A percentile compares a stretch with the other conserved stretches of the same genome.
These are phyloP conservation scores for Trametes pubescens DNA, from an alignment of 1,284 basidiomycete genomes.

Conservation along the genomic window DNA sequence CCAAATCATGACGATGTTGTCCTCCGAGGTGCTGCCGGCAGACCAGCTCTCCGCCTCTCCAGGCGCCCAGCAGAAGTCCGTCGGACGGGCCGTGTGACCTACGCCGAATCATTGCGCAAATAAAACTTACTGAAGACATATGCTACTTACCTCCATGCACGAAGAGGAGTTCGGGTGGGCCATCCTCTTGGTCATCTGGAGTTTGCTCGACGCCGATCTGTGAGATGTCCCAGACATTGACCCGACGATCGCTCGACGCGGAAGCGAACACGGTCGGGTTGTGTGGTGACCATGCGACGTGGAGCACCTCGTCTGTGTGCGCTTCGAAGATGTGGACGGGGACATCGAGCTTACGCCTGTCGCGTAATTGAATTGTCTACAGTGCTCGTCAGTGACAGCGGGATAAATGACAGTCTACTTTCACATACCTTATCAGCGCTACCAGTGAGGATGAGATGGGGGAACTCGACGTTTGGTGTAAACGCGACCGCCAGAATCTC, in stretches of 20 bases:
- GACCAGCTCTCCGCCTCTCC: constrained; percentile 81
- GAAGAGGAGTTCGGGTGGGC: constrained; percentile 93
- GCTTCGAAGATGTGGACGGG: constrained; percentile 93
- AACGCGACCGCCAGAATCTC: constrained; percentile 95
- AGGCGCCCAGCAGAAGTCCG: constrained; percentile 88
- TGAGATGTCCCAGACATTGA: constrained; percentile 96
- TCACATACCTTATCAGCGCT: constrained; percentile 87
- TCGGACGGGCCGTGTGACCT: constrained; percentile 84
- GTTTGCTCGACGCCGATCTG: constrained; percentile 96
- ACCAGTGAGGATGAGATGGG: constrained; percentile 88
- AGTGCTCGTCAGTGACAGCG: not conserved
- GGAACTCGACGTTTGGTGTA: constrained; percentile 76
- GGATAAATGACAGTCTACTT: not conserved
- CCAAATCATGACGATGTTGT: constrained; percentile 91
- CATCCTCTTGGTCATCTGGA: constrained; percentile 98
- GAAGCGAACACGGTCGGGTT: constrained; percentile 92
- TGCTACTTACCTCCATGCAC: constrained; percentile 80
- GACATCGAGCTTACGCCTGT: constrained; percentile 83
- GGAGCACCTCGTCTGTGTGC: constrained; percentile 95
- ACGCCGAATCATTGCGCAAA: not conserved
- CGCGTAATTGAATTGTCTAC: constrained; percentile 91
- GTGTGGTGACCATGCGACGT: constrained; percentile 95
- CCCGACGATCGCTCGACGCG: constrained; percentile 90
- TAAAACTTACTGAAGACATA: not conserved
- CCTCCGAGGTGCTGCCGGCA: constrained; percentile 80